phyloP scores from a whole-genome alignment of 495 filamentous ascomycete species.

The Corynascus novoguineensis region DNA sequence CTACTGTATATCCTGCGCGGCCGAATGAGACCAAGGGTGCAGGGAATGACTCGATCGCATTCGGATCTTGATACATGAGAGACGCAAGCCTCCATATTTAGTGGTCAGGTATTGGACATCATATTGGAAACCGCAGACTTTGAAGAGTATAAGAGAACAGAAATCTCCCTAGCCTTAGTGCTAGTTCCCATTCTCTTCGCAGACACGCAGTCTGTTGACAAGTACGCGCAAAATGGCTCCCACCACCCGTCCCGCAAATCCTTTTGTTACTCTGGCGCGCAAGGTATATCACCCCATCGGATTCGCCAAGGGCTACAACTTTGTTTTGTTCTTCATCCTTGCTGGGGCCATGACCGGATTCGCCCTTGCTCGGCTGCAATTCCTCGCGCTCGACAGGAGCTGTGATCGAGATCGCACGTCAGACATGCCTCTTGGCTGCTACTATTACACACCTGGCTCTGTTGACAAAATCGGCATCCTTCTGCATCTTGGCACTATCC shows the following conservation, averaged over 20 bases:
- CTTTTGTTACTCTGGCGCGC: slow-evolving; percentile 3
- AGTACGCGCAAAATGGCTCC: background rate
- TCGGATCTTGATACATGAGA: too few species aligned
- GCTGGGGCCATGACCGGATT: slow-evolving; percentile 34
- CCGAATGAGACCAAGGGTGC: too few species aligned
- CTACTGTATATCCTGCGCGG: too few species aligned
- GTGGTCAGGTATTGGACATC: too few species aligned
- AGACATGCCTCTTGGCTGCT: slow-evolving; percentile 44
- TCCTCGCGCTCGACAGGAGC: slow-evolving; percentile 29
- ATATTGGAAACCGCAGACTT: too few species aligned
- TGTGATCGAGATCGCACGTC: slow-evolving; percentile 13
- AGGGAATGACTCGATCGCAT: too few species aligned
- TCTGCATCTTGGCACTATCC: slow-evolving; percentile 43
- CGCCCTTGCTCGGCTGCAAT: slow-evolving; percentile 32
- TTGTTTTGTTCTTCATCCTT: slow-evolving; percentile 35
- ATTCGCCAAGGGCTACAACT: slow-evolving; percentile 37
- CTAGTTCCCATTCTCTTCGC: too few species aligned
- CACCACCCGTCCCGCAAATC: background rate
- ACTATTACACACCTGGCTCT: slow-evolving; percentile 31
- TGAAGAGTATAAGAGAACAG: too few species aligned
- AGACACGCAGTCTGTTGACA: background rate
- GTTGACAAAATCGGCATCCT: slow-evolving; percentile 41
- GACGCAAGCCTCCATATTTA: too few species aligned
- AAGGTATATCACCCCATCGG: slow-evolving; percentile 30
- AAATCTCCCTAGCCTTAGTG: too few species aligned